Evolutionary conservation across 306 rosid species (phyloP).

Genomic region (barrel medic (Medicago truncatula)): MtrunA17r5.0-ANR NC_053049.1:32349001-32349500

Average conservation of each 20-base stretch:
- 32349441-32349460: conserved; percentile 94
- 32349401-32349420: conserved; percentile 75
- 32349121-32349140: conserved; percentile 28
- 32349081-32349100: conserved; percentile 2
- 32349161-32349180: conserved; percentile 14
- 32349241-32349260: conserved; percentile 19
- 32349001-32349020: conserved; percentile 16
- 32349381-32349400: conserved; percentile 99
- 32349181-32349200: neutral
- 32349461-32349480: conserved; percentile 72
- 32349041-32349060: conserved; percentile 16
- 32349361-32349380: conserved; percentile 87
- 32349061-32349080: conserved; percentile 16
- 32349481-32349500: conserved; percentile 86
- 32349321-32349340: conserved; percentile 82
- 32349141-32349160: neutral
- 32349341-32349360: conserved; percentile 78
- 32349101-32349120: conserved; percentile 9
- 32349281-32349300: conserved; percentile 44
- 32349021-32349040: neutral
- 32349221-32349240: conserved; percentile 10
- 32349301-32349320: conserved; percentile 49
- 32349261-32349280: conserved; percentile 28
- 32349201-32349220: neutral
- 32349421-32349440: conserved; percentile 90